A percentile compares a stretch with the other conserved stretches of the same genome.
Evolutionary conservation across 2,329 filamentous ascomycete species (phyloP).

Genomic region (Trichoderma oligosporum): DNA sequence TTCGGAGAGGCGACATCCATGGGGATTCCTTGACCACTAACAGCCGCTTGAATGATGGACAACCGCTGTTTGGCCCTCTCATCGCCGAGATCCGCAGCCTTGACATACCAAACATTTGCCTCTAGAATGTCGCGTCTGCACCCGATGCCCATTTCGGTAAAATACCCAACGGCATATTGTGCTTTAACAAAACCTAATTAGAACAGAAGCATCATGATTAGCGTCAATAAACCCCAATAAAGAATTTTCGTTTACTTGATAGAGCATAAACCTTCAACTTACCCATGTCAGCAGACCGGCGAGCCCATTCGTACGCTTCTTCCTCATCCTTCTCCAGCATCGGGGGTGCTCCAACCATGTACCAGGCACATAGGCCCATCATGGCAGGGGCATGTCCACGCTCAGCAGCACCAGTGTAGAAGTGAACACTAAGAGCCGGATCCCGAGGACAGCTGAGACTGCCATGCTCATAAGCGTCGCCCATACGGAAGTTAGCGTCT

Average conservation of each 20-base stretch:
- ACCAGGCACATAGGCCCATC: conserved; percentile 99
- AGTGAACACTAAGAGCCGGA: conserved; percentile 90
- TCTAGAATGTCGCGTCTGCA: conserved; percentile 91
- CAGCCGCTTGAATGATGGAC: conserved; percentile 79
- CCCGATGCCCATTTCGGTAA: conserved; percentile 97
- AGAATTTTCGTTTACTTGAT: not conserved
- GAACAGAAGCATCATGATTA: conserved; percentile 11
- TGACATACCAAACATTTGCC: conserved; percentile 98
- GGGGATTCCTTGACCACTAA: conserved; percentile 53
- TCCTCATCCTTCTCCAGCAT: conserved; percentile 92
- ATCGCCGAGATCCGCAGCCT: conserved; percentile 87
- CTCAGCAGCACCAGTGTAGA: conserved; percentile 91
- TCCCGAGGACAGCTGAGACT: conserved; percentile 82
- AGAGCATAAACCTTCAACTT: conserved; percentile 33
- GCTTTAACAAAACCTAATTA: conserved; percentile 63
- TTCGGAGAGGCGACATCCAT: conserved; percentile 55
- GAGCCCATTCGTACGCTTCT: conserved; percentile 95
- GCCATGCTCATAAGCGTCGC: conserved; percentile 96
- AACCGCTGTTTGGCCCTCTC: conserved; percentile 84
- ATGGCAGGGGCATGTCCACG: conserved; percentile 80
- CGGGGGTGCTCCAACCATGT: conserved; percentile 89
- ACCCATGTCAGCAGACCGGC: conserved; percentile 81
- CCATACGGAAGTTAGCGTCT: conserved; percentile 81
- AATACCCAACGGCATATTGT: conserved; percentile 94
- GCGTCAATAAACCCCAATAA: conserved; percentile 3